Evolutionary conservation across 1,139 yeast genomes (phyloP), one percentile per base, ranked within the genome.

Genomic region (Candida sp.): DNA sequence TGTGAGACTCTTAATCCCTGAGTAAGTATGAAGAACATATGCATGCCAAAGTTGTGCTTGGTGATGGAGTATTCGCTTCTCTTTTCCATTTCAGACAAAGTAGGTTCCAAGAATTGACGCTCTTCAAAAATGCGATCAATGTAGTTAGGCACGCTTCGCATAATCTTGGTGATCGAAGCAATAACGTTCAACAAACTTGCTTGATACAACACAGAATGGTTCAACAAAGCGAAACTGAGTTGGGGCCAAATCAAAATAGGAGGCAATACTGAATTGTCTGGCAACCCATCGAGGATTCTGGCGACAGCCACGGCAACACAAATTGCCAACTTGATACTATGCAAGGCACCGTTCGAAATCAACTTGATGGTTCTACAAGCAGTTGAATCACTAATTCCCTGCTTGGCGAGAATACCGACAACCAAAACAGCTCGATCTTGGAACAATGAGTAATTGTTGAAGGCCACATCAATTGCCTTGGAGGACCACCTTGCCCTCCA

Each of bases 401-500:
- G 69, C 56, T 82, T 84, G 0, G 91, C 80, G 42, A 90, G 67
- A 43, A 88, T 84, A 37, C 97, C 96, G 31, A 89, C 77, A 5
- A 90, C 80, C 57, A 90, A 73, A 51, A 89, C 73, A 0, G 96
- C 91, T 50, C 96, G 76, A 7, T 85, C 83, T 62, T 90, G 93
- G 51, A 90, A 76, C 27, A 86, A 79, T 0, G 93, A 84, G 32
- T 78, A 77, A 11, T 73, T 68, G 44, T 80, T 76, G 59, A 87
- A 86, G 1, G 92, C 89, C 23, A 88, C 81, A 56, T 84, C 85
- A 59, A 87, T 73, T 1, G 88, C 83, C 60, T 84, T 81, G 31
- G 88, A 77, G 55, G 84, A 78, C 91, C 94, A 90, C 51, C 89
- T 78, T 7, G 86, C 73, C 58, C 84, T 75, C 90, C 94, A 88